phyloP scores from a whole-genome alignment of 2,329 filamentous ascomycete species.

The Zelopaecilomyces penicillatus region DNA sequence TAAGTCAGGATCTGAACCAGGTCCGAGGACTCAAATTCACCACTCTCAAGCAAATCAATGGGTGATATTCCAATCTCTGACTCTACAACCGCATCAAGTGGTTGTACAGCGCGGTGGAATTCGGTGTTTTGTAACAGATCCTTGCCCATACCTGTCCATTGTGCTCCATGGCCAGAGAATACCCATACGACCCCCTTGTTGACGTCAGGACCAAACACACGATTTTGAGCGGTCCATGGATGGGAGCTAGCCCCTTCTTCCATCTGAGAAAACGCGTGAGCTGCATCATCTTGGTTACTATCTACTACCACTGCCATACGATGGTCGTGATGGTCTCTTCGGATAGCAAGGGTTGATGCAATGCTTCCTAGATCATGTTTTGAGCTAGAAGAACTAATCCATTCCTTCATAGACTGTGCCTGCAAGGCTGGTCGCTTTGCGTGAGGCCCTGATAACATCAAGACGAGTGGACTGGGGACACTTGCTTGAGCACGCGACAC shows the following conservation, averaged over 20 bases:
- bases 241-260: not conserved
- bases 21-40: constrained; percentile 5
- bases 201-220: not conserved
- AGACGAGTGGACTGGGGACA: too few relatives aligned
- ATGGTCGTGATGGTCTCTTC: not conserved
- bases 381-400: not conserved
- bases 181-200: constrained; percentile 6
- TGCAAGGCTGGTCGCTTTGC: too few relatives aligned
- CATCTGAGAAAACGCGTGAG: not conserved
- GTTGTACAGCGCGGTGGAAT: constrained; percentile 1
- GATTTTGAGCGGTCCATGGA: not conserved
- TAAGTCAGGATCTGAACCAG: constrained; percentile 7
- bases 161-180: constrained; percentile 6
- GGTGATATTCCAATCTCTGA: constrained; percentile 3
- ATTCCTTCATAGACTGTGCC: not conserved
- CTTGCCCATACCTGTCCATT: constrained; percentile 6
- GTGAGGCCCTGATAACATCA: too few relatives aligned
- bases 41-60: not conserved
- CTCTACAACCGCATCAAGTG: constrained; percentile 4
- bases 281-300: not conserved
- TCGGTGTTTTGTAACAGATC: constrained; percentile 3
- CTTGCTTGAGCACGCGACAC: too few relatives aligned
- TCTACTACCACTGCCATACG: not conserved
- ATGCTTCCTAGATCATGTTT: not conserved
- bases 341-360: not conserved